Evolutionary conservation across 257 asterid genomes (phyloP).

Genomic region (Petunia axillaris): DNA sequence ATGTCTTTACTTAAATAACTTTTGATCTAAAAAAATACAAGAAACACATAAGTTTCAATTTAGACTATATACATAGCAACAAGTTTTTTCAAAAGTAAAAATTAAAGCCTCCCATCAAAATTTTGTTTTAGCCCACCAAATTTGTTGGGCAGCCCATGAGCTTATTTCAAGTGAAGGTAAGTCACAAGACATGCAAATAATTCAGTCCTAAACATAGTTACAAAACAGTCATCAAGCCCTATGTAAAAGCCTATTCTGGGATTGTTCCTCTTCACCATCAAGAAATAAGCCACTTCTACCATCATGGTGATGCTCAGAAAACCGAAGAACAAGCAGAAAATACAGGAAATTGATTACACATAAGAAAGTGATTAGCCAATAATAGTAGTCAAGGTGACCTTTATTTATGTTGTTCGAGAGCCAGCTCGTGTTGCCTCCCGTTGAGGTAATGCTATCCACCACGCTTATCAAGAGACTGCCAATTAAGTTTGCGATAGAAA

Average conservation of each 20-base stretch:
- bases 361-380: slow-evolving; percentile 26
- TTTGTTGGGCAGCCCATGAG: no score
- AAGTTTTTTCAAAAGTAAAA: no score
- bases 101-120: no score
- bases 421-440: slow-evolving; percentile 1
- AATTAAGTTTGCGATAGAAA: slow-evolving; percentile 24
- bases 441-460: slow-evolving; percentile 23
- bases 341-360: slow-evolving; percentile 17
- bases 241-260: neutral
- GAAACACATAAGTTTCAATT: no score
- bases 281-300: neutral
- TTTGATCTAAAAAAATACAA: no score
- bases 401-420: slow-evolving; percentile 27
- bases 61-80: no score
- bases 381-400: slow-evolving; percentile 33
- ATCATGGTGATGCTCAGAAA: neutral
- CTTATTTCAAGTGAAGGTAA: neutral
- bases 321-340: neutral
- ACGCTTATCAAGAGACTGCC: slow-evolving; percentile 28
- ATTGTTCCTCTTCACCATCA: neutral
- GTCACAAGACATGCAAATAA: neutral
- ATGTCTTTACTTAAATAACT: no score
- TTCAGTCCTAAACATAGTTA: neutral
- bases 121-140: no score
- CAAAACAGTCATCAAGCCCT: neutral